Base-by-base conservation (phyloP, 2,329 filamentous ascomycete genomes). In the Chaetomium olivaceum region DNA sequence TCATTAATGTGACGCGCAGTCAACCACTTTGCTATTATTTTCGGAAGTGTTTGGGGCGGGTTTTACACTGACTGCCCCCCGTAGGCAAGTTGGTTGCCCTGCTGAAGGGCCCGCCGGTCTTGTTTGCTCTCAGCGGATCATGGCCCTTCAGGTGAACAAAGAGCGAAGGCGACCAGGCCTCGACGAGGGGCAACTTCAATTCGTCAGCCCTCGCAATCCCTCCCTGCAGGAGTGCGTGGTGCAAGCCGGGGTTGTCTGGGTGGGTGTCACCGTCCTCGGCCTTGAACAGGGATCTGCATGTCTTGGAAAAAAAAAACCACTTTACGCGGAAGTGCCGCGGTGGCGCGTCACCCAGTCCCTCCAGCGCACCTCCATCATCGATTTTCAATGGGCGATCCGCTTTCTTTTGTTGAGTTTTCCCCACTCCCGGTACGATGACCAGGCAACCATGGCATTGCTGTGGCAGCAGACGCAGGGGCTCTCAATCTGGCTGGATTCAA, bases 261-360 rank as follows among this genome's bases (percentile, higher is more conserved):
- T 39, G 52, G 62, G 58, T 65, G 59, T 19, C 63, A 62, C 51
- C 27, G 43, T 56, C 61, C 63, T 59, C 51, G 61, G 36, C 54
- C 59, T 58, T 63, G 62, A 62, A 62, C 71, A 72, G 67, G 70
- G 70, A 70, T 70, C 68, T 64, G 65, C 64, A 68, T 70, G 66
- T 67, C 68, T 66, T 64, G 64, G 58, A 58, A 36, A 57, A 58
- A 36, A 57, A 36, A 39, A 58, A 73, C 69, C 73, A 74, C 73
- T 75, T 73, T 74, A 75, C 73, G 70, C 74, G 73, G 72, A 70
- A 65, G 68, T 69, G 69, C 69, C 71, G 69, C 71, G 68, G 66
- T 65, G 62, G 69, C 71, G 72, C 68, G 71, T 73, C 68, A 39
- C 67, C 63, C 59, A 61, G 67, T 50, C 62, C 39, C 62, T 65